Evolutionary conservation across 1,284 basidiomycete species (phyloP).

Genomic region (Sphaerobolus stellatus): DNA sequence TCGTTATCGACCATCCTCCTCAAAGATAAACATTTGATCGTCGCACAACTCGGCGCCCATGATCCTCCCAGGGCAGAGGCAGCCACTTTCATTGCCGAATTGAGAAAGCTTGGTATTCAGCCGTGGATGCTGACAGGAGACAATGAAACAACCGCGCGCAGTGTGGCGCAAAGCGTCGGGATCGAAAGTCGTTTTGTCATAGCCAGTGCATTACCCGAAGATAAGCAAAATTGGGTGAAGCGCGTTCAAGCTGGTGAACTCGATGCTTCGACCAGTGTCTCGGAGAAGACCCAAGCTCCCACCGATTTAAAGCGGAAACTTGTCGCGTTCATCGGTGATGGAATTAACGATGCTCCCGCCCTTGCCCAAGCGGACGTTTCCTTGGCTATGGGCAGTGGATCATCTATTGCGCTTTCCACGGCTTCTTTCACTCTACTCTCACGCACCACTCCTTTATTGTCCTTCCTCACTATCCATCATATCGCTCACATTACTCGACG

Average conservation of each 20-base stretch:
- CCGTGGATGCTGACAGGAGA: slow-evolving; percentile 85
- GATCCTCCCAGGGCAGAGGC: slow-evolving; percentile 51
- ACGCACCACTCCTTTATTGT: slow-evolving; percentile 58
- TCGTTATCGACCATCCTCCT: background rate
- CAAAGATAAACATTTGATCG: slow-evolving; percentile 28
- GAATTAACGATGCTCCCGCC: slow-evolving; percentile 79
- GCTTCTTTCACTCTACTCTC: slow-evolving; percentile 75
- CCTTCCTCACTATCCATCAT: slow-evolving; percentile 49
- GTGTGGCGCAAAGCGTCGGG: slow-evolving; percentile 66
- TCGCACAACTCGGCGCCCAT: slow-evolving; percentile 46
- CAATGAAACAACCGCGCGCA: slow-evolving; percentile 67
- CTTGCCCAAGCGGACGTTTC: slow-evolving; percentile 72
- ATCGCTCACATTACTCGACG: slow-evolving; percentile 42
- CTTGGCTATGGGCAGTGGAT: slow-evolving; percentile 73
- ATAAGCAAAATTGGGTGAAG: slow-evolving; percentile 60
- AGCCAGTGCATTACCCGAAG: slow-evolving; percentile 75
- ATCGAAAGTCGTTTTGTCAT: slow-evolving; percentile 69
- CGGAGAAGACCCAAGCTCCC: background rate
- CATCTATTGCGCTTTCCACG: slow-evolving; percentile 65
- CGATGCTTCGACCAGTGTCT: no score
- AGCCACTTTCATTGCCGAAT: slow-evolving; percentile 35
- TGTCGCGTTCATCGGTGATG: slow-evolving; percentile 76
- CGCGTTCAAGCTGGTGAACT: slow-evolving; percentile 28
- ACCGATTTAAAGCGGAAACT: slow-evolving; percentile 40
- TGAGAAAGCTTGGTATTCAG: slow-evolving; percentile 53